These are phyloP conservation scores for Colletotrichum lentis DNA, from an alignment of 2,329 filamentous ascomycete genomes.

Conservation along the genomic window DNA sequence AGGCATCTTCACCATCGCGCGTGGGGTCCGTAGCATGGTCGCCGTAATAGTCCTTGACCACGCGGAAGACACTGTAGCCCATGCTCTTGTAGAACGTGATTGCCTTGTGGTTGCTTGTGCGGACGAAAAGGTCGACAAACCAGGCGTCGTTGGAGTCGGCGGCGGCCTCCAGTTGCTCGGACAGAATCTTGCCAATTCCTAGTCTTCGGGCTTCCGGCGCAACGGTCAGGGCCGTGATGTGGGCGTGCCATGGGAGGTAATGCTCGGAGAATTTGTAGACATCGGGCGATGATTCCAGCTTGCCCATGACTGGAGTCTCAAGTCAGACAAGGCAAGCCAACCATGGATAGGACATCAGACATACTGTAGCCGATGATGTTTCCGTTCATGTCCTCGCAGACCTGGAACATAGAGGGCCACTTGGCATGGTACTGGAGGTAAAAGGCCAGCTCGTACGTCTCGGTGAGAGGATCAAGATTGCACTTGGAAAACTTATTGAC, in stretches of 20 bases:
- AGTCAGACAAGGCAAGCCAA: conserved; percentile 42
- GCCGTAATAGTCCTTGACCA: conserved; percentile 91
- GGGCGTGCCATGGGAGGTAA: conserved; percentile 99
- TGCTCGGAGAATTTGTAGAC: conserved; percentile 79
- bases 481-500: conserved; percentile 90
- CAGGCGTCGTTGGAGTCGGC: conserved; percentile 85
- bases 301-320: conserved; percentile 81
- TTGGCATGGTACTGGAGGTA: conserved; percentile 95
- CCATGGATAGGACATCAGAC: conserved; percentile 44
- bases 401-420: conserved; percentile 94
- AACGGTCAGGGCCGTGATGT: conserved; percentile 95
- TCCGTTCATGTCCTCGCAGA: conserved; percentile 85
- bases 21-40: conserved; percentile 76
- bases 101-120: conserved; percentile 85
- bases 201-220: conserved; percentile 85
- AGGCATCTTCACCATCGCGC: conserved; percentile 80
- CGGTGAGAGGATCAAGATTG: conserved; percentile 95
- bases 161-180: conserved; percentile 80
- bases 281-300: conserved; percentile 86
- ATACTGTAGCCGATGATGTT: conserved; percentile 93
- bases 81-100: conserved; percentile 89
- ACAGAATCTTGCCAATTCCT: conserved; percentile 86
- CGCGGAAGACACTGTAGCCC: conserved; percentile 90
- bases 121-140: conserved; percentile 96
- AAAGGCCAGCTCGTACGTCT: conserved; percentile 95